Conservation (phyloP, 352 stramenopile species). For the Lagenidium giganteum region DNA sequence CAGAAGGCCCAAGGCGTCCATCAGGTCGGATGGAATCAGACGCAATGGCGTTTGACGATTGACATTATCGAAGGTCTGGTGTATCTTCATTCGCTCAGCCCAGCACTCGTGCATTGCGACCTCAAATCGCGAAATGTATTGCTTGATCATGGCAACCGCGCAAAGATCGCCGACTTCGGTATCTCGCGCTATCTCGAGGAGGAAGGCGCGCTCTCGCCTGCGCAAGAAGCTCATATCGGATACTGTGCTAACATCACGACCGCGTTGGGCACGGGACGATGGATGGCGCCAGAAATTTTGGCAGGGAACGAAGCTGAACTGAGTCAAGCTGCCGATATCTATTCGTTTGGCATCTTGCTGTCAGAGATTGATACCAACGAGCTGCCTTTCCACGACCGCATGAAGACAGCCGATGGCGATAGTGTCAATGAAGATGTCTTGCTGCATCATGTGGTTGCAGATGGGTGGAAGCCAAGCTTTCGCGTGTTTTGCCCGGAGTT, state of each 20-base stretch:
- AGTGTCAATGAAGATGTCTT: slow-evolving; percentile 32
- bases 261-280: not conserved
- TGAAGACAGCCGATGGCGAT: slow-evolving; percentile 17
- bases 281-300: slow-evolving; percentile 2
- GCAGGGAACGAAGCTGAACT: not conserved
- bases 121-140: slow-evolving; percentile 37
- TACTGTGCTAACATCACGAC: too few species aligned
- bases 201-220: not conserved
- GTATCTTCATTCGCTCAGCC: slow-evolving; percentile 38
- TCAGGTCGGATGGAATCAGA: slow-evolving; percentile 18
- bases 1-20: slow-evolving; percentile 21
- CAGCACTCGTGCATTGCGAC: slow-evolving; percentile 30
- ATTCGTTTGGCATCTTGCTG: slow-evolving; percentile 1
- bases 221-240: too few species aligned
- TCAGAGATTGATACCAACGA: slow-evolving; percentile 1
- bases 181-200: slow-evolving; percentile 25
- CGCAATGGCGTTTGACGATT: slow-evolving; percentile 33
- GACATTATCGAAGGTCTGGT: slow-evolving; percentile 42
- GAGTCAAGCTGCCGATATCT: not conserved
- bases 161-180: slow-evolving; percentile 39
- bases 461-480: slow-evolving; percentile 46
- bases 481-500: slow-evolving; percentile 31
- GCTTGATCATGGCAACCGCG: slow-evolving; percentile 23
- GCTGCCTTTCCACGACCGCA: not conserved
- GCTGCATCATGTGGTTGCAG: slow-evolving; percentile 42